A percentile compares a stretch with the other conserved stretches of the same genome.
Evolutionary conservation across 352 stramenopile species (phyloP).

Genomic region (Phytopythium kandeliae): DNA sequence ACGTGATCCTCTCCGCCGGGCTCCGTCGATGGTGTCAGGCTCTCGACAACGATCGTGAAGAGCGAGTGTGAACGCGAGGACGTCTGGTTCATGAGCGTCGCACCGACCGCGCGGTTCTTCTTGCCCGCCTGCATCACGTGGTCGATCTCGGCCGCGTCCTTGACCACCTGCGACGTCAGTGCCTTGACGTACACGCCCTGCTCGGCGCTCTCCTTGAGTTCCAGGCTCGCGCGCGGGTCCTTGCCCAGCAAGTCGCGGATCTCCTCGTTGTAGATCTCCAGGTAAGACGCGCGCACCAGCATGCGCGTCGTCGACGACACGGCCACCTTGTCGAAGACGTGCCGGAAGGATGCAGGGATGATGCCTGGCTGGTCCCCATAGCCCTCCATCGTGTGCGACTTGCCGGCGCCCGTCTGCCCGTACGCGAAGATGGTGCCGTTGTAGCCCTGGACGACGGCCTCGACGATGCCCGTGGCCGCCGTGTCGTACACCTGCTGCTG

Average conservation of each 20-base stretch:
- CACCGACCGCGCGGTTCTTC: constrained; percentile 92
- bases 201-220: constrained; percentile 90
- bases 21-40: constrained; percentile 53
- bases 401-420: no score
- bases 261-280: no score
- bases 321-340: constrained; percentile 87
- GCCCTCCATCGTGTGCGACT: no score
- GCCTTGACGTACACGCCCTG: constrained; percentile 89
- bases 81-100: constrained; percentile 97
- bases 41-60: constrained; percentile 96
- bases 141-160: constrained; percentile 88
- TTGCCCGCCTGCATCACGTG: constrained; percentile 92
- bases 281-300: constrained; percentile 93
- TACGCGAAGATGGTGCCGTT: no score
- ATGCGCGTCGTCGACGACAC: constrained; percentile 93
- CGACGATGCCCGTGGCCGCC: constrained; percentile 87
- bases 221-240: constrained; percentile 66
- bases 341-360: constrained; percentile 88
- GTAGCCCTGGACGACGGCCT: constrained; percentile 88
- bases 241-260: constrained; percentile 92
- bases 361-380: constrained; percentile 78
- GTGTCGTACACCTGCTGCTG: constrained; percentile 94
- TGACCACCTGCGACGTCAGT: constrained; percentile 85
- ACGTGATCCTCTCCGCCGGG: constrained; percentile 87
- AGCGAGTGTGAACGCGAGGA: constrained; percentile 97